A percentile compares a stretch with the other conserved stretches of the same genome.
Evolutionary conservation across 352 stramenopile genomes (phyloP).

Genomic region (Phytophthora boehmeriae): DNA sequence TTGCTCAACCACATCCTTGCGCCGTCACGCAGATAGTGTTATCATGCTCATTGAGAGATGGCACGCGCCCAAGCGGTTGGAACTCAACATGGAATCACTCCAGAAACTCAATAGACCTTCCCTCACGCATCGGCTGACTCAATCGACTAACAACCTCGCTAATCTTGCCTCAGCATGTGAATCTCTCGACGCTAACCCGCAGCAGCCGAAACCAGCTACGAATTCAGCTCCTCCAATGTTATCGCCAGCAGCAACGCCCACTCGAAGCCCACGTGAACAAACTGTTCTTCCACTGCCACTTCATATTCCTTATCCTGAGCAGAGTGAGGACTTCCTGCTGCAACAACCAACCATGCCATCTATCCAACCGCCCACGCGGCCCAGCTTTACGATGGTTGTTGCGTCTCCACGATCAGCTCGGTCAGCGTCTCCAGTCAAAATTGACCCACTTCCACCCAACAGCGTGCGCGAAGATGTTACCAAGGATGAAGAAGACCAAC

Average conservation of each 20-base stretch:
- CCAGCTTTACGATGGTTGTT: constrained; percentile 7
- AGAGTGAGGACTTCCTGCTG: neutral
- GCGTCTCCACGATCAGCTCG: constrained; percentile 23
- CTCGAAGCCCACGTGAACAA: constrained; percentile 23
- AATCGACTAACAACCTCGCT: constrained; percentile 17
- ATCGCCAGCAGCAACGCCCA: constrained; percentile 17
- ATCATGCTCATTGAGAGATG: constrained; percentile 51
- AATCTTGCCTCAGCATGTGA: neutral
- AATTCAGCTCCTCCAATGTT: neutral
- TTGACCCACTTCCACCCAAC: constrained; percentile 33
- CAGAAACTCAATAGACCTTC: constrained; percentile 45
- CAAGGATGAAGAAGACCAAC: constrained; percentile 30
- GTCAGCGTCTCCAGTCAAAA: constrained; percentile 40
- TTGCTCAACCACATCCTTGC: constrained; percentile 24
- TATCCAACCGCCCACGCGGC: constrained; percentile 15
- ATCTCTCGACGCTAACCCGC: constrained; percentile 1
- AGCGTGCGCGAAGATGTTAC: constrained; percentile 24
- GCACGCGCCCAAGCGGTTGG: constrained; percentile 64
- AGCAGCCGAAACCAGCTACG: constrained; percentile 2
- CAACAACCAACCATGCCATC: constrained; percentile 30
- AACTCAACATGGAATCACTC: constrained; percentile 76
- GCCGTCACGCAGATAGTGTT: constrained; percentile 51
- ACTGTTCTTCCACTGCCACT: constrained; percentile 4
- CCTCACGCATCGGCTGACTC: constrained; percentile 20
- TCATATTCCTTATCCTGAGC: constrained; percentile 1